Evolutionary conservation across 305 asterid genomes (phyloP), one percentile per base, ranked within the genome.

Genomic region (Ajuga reptans): DNA sequence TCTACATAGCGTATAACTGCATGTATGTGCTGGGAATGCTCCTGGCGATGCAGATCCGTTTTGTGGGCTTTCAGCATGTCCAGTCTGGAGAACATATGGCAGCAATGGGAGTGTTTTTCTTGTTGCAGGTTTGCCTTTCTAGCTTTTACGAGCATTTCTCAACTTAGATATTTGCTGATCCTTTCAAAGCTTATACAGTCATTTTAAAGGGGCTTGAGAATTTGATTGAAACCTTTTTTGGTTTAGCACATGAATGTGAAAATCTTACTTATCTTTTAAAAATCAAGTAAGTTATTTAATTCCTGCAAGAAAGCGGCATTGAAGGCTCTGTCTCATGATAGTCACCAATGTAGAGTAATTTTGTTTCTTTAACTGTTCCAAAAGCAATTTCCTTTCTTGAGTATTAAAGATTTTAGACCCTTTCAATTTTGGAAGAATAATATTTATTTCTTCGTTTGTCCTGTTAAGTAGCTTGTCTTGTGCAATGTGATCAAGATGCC

Each of bases 61-160:
- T 94, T 80, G 97, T 94, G 62, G 99, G 97, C 54, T 94, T 94
- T 78, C 99, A 94, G 80, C 97, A 94, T 74, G 99, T 94, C 59
- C 99, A 91, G 80, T 94, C 96, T 29, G 97, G 99, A 64, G 96
- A 94, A 77, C 97, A 91, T 85, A 94, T 91, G 99, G 97, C 97
- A 11, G 96, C 99, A 55, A 91, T 94, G 97, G 97, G 99, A 55
- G 95, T 91, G 68, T 94, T 94, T 84, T 94, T 94, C 96, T 86
- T 94, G 86, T 77, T 94, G 87, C 99, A 94, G 97, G 97, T 91
- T 84, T 27, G 24, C n/a, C n/a, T 53, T 74, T 54, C 42, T 37
- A 11, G 49, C 31, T 58, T 36, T 43, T 43, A 39, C 12, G 67
- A 24, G 62, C 47, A 52, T 6, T 17, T 2, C 6, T 27, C 17